Percentiles rank a stretch among this genome's conserved stretches.
phyloP scores from a whole-genome alignment of 306 rosid genomes.

The Oemleria cerasiformis region DNA sequence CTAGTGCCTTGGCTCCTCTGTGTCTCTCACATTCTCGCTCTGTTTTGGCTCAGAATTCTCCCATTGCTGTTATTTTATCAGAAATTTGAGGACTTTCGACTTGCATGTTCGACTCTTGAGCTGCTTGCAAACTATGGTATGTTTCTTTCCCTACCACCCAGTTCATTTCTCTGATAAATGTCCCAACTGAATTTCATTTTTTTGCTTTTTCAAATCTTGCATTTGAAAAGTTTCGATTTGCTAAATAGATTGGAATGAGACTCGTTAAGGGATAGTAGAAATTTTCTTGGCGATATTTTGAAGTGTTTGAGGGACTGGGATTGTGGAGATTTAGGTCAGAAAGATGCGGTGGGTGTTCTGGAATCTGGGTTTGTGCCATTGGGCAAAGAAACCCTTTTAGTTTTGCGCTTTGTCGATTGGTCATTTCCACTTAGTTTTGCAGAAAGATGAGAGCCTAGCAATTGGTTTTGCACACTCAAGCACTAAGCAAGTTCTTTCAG shows the following conservation, averaged over 20 bases:
- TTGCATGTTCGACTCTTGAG: not conserved
- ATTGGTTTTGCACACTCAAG: too few relatives aligned
- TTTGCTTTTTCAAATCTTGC: not conserved
- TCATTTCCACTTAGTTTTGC: not conserved
- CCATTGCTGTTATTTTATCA: not conserved
- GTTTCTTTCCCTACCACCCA: not conserved
- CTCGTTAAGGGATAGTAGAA: not conserved
- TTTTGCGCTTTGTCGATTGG: not conserved
- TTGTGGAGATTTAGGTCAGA: not conserved
- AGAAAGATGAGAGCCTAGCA: too few relatives aligned
- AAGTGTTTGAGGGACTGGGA: constrained; percentile 1
- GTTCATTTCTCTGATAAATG: not conserved
- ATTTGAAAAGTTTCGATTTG: not conserved
- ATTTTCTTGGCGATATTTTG: not conserved
- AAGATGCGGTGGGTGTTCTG: not conserved
- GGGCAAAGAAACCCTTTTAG: not conserved
- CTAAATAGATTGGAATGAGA: not conserved
- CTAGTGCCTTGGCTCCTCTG: not conserved
- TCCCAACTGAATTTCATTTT: not conserved
- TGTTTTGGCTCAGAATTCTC: not conserved
- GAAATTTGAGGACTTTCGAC: not conserved
- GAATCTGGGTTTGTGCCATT: not conserved
- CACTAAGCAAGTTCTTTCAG: too few relatives aligned
- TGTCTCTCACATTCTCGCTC: not conserved
- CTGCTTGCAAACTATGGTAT: constrained; percentile 7